Evolutionary conservation across 805 yeast species (phyloP), one percentile per base, ranked within the genome.

Genomic region (Aciculoconidium aculeatum): DNA sequence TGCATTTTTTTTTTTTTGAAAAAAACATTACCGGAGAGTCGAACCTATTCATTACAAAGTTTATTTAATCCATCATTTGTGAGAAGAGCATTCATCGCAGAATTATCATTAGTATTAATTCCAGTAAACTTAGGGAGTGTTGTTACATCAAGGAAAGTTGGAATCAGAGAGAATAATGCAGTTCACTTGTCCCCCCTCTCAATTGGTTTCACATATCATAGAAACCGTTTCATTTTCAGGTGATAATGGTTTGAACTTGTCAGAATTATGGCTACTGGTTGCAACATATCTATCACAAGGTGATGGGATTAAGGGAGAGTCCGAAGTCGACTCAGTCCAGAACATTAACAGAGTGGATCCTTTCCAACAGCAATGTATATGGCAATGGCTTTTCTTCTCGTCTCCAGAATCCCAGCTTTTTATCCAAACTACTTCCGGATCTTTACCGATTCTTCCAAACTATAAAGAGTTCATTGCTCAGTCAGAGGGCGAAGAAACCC

Each of bases 371-470:
- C 54, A 49, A 40, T 46, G 56, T 14, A 45, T 63, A 12, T 64
- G 70, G 70, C 58, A 56, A 33, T 58, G 65, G 51, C 33, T 64
- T 13, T 54, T 60, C 30, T 47, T 48, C 35, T 38, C 42, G 6
- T n/a, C n/a, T n/a, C n/a, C n/a, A n/a, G n/a, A n/a, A n/a, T n/a
- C n/a, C n/a, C n/a, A n/a, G n/a, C n/a, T n/a, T n/a, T n/a, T n/a
- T n/a, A n/a, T n/a, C n/a, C n/a, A n/a, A n/a, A n/a, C n/a, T n/a
- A n/a, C n/a, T n/a, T n/a, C n/a, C n/a, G n/a, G 21, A 10, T 37
- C 41, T 2, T 32, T 42, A 10, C 25, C 45, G 3, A 45, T 41
- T 4, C 28, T 39, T 7, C 50, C 51, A 1, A 30, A 37, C 14
- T 51, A 50, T 36, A 15, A 30, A 6, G 37, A 40, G 1, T 49